phyloP scores from a whole-genome alignment of 257 asterid species.

The Dorcoceras hygrometricum region DNA sequence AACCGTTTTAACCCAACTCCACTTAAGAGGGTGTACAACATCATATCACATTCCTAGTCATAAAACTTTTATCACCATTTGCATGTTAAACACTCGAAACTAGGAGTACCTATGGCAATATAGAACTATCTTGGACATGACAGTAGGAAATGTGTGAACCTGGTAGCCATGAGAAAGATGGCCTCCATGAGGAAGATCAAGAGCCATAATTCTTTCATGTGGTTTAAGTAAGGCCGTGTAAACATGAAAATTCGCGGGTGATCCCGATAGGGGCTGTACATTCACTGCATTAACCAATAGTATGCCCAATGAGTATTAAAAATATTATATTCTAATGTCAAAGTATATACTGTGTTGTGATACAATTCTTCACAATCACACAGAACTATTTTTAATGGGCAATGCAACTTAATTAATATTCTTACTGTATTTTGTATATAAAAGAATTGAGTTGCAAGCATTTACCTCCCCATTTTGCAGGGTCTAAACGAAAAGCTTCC shows the following conservation, averaged over 20 bases:
- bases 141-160: slow-evolving; percentile 35
- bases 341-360: neutral
- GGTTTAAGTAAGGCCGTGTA: slow-evolving; percentile 88
- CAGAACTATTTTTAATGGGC: neutral
- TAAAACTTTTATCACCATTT: neutral
- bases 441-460: neutral
- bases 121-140: neutral
- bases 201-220: slow-evolving; percentile 91
- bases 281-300: slow-evolving; percentile 52
- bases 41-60: neutral
- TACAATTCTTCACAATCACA: neutral
- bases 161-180: slow-evolving; percentile 95
- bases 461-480: slow-evolving; percentile 95
- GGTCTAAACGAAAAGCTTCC: slow-evolving; percentile 85
- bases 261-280: slow-evolving; percentile 87
- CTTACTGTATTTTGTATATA: no score
- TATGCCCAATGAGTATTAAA: neutral
- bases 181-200: slow-evolving; percentile 95
- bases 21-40: neutral
- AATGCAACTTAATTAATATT: neutral
- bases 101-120: neutral
- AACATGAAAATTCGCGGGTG: slow-evolving; percentile 82
- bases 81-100: neutral
- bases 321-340: slow-evolving; percentile 1
- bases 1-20: no score